Base-by-base conservation (phyloP, 1,284 basidiomycete genomes). In the Mycena sp. region DNA sequence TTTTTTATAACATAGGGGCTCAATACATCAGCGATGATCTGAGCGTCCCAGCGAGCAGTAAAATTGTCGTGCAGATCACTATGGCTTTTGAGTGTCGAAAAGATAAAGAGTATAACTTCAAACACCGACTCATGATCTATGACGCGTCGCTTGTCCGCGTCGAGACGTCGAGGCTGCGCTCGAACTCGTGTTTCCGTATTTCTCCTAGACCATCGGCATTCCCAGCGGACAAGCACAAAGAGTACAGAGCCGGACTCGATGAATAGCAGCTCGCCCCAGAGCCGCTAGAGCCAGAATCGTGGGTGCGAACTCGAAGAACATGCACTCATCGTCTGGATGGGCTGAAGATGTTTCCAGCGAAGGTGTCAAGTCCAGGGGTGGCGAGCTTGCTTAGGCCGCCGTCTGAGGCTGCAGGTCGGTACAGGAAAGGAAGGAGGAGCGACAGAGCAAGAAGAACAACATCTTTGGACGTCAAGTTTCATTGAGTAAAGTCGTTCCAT, bases 271-370 rank as follows among this genome's bases (percentile, higher is more conserved):
- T 10, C 43, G 30, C 50, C 64, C 57, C 38, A 58, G 46, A 16
- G 41, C 48, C 11, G 61, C 69, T 19, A 92, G 78, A 3, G 87
- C 81, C 28, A 88, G 79, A 12, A 97, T 73, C 0, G 91, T 91
- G 0, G 95, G 95, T 0, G 89, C 90, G 73, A n/a, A n/a, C n/a
- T n/a, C n/a, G n/a, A 98, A 98, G 82, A 98, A 98, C 83, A 96
- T 87, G 72, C 88, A 89, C 78, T 97, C 95, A 73, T 97, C 95
- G 73, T 97, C 95, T 2, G 94, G 94, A 71, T 96, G 94, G 10
- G 94, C 93, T 0, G 93, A 96, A 81, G 43, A 91, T 69, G 19
- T 76, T 76, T n/a, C 56, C 54, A 25, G 62, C 61, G 55, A 64
- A 69, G 17, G 41, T 62, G 17, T 58, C 54, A 37, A 61, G 19